Evolutionary conservation across 176 grass and related monocot genomes (phyloP).

Genomic region (Ananas comosus): DNA sequence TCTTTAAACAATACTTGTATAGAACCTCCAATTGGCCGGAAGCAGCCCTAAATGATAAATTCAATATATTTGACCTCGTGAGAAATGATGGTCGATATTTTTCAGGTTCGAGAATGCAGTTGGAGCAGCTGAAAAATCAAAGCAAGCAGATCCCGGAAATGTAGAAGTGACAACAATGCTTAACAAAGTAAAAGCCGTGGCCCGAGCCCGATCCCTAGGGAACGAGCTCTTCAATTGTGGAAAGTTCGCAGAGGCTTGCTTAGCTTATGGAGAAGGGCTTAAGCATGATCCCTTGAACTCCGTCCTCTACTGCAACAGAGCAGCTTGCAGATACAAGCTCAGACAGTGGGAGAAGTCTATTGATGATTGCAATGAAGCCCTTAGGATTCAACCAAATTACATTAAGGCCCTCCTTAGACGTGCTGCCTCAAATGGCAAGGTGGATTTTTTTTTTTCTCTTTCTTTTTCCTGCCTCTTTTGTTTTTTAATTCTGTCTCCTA

Average conservation of each 20-base stretch:
- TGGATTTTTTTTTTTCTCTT: slow-evolving; percentile 15
- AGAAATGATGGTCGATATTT: slow-evolving; percentile 18
- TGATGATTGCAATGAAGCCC: slow-evolving; percentile 93
- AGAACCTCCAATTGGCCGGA: neutral
- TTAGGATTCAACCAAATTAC: slow-evolving; percentile 83
- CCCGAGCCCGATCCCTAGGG: slow-evolving; percentile 56
- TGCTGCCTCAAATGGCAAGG: slow-evolving; percentile 85
- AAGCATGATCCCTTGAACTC: slow-evolving; percentile 66
- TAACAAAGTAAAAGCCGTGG: slow-evolving; percentile 64
- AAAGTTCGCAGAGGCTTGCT: slow-evolving; percentile 62
- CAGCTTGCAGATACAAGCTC: slow-evolving; percentile 81
- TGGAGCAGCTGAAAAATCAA: slow-evolving; percentile 54
- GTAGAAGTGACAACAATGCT: slow-evolving; percentile 44
- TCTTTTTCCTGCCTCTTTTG: neutral
- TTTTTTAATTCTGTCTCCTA: neutral
- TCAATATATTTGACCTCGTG: slow-evolving; percentile 17
- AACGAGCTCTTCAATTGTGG: slow-evolving; percentile 92
- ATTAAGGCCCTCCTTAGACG: slow-evolving; percentile 90
- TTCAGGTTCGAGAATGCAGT: slow-evolving; percentile 86
- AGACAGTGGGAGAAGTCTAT: slow-evolving; percentile 86
- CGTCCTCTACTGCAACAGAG: slow-evolving; percentile 92
- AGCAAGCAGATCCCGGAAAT: slow-evolving; percentile 60
- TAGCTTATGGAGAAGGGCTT: slow-evolving; percentile 86
- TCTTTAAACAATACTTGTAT: neutral
- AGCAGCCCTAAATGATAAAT: neutral